Conservation (phyloP, 2,329 filamentous ascomycete genomes). For the Aspergillus fructus region DNA sequence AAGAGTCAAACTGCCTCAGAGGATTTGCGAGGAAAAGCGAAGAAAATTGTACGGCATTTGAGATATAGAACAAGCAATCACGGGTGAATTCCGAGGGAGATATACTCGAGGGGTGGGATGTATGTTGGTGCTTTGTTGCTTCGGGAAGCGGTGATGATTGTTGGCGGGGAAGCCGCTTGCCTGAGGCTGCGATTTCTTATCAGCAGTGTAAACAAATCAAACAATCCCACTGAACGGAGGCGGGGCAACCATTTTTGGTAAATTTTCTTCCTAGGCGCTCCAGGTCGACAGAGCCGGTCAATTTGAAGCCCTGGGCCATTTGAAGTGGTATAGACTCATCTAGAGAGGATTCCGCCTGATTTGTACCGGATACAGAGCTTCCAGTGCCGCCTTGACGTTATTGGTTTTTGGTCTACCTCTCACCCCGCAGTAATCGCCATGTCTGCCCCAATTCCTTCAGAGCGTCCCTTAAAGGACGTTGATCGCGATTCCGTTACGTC, state of each 20-base stretch:
- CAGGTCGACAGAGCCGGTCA: not conserved
- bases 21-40: not conserved
- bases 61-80: not conserved
- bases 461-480: conserved; percentile 23
- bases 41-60: not conserved
- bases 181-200: conserved; percentile 15
- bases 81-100: not conserved
- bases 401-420: too few relatives aligned
- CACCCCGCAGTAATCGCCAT: conserved; percentile 19
- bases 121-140: conserved; percentile 4
- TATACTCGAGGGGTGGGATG: conserved; percentile 5
- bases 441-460: conserved; percentile 29
- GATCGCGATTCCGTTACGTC: conserved; percentile 32
- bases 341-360: not conserved
- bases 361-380: not conserved
- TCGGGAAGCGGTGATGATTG: conserved; percentile 21
- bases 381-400: not conserved
- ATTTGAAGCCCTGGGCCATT: not conserved
- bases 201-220: conserved; percentile 23
- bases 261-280: conserved; percentile 4
- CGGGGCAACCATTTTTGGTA: conserved; percentile 21
- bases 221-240: conserved; percentile 14
- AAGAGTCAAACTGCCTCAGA: conserved; percentile 6
- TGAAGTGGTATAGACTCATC: not conserved
- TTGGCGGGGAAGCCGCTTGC: conserved; percentile 22